These are phyloP conservation scores for Vaccinium corymbosum DNA, from an alignment of 148 eudicot species.

Conservation along the genomic window DNA sequence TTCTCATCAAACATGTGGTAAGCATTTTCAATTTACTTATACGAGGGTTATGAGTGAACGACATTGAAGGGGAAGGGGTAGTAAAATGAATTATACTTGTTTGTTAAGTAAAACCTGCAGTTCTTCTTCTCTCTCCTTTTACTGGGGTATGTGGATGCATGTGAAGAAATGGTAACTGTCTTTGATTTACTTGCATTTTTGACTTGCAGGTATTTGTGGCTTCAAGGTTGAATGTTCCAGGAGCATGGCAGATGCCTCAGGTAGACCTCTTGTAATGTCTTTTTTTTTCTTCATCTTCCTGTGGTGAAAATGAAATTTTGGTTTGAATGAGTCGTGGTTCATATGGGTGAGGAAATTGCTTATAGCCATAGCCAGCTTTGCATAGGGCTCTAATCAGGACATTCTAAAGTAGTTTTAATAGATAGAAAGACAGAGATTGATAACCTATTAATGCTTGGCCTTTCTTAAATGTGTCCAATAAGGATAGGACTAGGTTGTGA, in stretches of 20 bases:
- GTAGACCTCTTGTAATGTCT: conserved; percentile 25
- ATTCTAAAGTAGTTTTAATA: background rate
- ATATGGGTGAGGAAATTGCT: background rate
- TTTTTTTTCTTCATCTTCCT: background rate
- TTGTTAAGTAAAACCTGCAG: background rate
- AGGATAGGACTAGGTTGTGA: background rate
- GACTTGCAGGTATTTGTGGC: conserved; percentile 81
- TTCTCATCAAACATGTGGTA: background rate
- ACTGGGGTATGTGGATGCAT: background rate
- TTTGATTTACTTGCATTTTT: conserved; percentile 6
- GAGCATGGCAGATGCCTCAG: conserved; percentile 99
- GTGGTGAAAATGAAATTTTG: background rate
- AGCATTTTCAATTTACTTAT: background rate
- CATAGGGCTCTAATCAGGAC: background rate
- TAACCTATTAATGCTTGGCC: background rate
- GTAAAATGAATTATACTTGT: background rate
- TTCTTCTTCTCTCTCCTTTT: background rate
- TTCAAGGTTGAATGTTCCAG: conserved; percentile 95
- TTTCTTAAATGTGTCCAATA: background rate
- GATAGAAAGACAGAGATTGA: too few species aligned
- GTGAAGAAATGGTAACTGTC: background rate
- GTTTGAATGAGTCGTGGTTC: background rate
- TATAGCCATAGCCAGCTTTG: background rate
- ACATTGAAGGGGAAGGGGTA: background rate
- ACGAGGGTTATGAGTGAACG: background rate